These are phyloP conservation scores for Phytophthora uliginosa DNA, from an alignment of 352 stramenopile genomes.

Conservation along the genomic window DNA sequence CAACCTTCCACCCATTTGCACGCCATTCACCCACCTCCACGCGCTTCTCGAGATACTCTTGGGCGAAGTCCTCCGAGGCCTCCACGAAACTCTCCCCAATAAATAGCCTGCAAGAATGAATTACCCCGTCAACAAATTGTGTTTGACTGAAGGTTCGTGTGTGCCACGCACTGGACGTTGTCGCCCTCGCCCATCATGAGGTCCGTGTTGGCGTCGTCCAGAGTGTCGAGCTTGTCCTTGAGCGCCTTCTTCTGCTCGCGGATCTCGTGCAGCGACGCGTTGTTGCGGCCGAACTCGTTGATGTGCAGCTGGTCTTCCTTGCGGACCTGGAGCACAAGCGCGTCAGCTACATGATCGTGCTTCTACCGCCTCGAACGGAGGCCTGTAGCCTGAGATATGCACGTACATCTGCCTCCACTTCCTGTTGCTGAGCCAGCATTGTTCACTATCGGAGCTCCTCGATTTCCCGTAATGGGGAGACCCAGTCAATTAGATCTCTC, in stretches of 20 bases:
- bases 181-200: slow-evolving; percentile 97
- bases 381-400: not conserved
- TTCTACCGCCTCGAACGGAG: not conserved
- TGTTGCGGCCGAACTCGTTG: slow-evolving; percentile 98
- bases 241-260: slow-evolving; percentile 91
- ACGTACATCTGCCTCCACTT: slow-evolving; percentile 87
- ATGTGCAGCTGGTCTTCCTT: slow-evolving; percentile 98
- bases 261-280: slow-evolving; percentile 95
- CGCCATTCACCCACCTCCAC: slow-evolving; percentile 64
- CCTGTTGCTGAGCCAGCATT: slow-evolving; percentile 85
- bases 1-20: not conserved
- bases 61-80: slow-evolving; percentile 94
- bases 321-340: slow-evolving; percentile 83
- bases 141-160: not conserved
- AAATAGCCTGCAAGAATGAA: slow-evolving; percentile 73
- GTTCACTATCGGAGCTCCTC: slow-evolving; percentile 9
- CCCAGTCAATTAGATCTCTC: slow-evolving; percentile 26
- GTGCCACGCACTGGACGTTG: slow-evolving; percentile 70
- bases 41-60: slow-evolving; percentile 94
- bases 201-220: slow-evolving; percentile 98
- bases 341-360: not conserved
- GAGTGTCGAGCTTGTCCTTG: slow-evolving; percentile 96
- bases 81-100: slow-evolving; percentile 98
- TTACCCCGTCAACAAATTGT: not conserved
- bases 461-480: slow-evolving; percentile 3